These are phyloP conservation scores for Salvia rosmarinus DNA, from an alignment of 257 asterid genomes.

Conservation along the genomic window DNA sequence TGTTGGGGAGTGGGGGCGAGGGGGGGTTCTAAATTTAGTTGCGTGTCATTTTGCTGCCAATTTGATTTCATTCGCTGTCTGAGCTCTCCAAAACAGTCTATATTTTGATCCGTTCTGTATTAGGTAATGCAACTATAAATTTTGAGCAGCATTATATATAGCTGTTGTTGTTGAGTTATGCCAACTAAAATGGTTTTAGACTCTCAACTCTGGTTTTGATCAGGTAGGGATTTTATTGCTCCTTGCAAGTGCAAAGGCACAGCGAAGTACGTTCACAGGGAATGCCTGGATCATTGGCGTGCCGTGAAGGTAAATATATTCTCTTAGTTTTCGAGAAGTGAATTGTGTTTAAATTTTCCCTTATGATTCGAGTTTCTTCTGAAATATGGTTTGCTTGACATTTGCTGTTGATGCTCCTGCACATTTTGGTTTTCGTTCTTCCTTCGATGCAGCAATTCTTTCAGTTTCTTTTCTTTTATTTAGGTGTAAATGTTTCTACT, in stretches of 20 bases:
- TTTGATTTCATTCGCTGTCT: not conserved
- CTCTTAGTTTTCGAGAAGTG: slow-evolving; percentile 11
- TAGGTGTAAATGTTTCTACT: not conserved
- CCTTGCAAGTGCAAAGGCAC: slow-evolving; percentile 99
- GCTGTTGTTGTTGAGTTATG: slow-evolving; percentile 6
- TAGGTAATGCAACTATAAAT: not conserved
- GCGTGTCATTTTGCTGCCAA: slow-evolving; percentile 2
- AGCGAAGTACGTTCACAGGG: slow-evolving; percentile 82
- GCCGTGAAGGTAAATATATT: slow-evolving; percentile 71
- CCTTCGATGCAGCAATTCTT: not conserved
- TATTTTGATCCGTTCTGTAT: slow-evolving; percentile 7
- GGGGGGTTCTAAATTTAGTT: not conserved
- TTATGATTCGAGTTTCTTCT: slow-evolving; percentile 19
- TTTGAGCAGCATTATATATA: not conserved
- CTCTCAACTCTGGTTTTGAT: slow-evolving; percentile 34
- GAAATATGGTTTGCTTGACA: slow-evolving; percentile 19
- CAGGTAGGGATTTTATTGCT: slow-evolving; percentile 97
- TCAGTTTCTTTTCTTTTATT: not conserved
- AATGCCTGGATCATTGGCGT: slow-evolving; percentile 97
- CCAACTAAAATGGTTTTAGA: slow-evolving; percentile 24
- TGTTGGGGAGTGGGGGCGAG: no score
- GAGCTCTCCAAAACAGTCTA: not conserved
- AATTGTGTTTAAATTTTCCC: not conserved
- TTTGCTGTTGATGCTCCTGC: slow-evolving; percentile 13
- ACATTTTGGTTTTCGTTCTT: not conserved